These are phyloP conservation scores for Erysimum pusillum DNA, from an alignment of 441 rosid species.

Conservation along the genomic window DNA sequence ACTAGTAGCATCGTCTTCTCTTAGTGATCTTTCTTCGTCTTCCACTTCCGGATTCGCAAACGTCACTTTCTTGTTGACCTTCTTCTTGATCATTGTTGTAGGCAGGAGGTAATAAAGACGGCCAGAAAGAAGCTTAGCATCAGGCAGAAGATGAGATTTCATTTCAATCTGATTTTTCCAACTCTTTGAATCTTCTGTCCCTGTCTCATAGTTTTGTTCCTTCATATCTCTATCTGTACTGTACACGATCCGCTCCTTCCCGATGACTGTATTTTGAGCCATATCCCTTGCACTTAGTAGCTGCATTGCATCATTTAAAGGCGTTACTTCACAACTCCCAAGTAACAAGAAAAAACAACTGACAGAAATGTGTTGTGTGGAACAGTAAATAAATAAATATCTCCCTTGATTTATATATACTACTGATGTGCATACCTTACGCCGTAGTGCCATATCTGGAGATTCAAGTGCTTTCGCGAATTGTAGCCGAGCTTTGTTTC, in stretches of 20 bases:
- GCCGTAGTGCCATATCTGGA: conserved; percentile 81
- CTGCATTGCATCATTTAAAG: conserved; percentile 52
- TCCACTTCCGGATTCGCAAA: conserved; percentile 62
- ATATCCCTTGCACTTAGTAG: conserved; percentile 91
- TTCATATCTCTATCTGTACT: conserved; percentile 84
- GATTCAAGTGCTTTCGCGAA: conserved; percentile 72
- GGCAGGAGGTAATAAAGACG: conserved; percentile 66
- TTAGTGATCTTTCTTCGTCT: conserved; percentile 36
- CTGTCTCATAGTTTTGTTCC: conserved; percentile 90
- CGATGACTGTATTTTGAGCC: conserved; percentile 91
- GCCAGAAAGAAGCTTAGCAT: conserved; percentile 58
- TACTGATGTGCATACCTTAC: conserved; percentile 52
- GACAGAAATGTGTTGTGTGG: background rate
- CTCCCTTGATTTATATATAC: no score
- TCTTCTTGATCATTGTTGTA: conserved; percentile 31
- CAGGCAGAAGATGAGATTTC: conserved; percentile 55
- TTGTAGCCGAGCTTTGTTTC: conserved; percentile 78
- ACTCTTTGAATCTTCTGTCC: conserved; percentile 82
- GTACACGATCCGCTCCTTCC: conserved; percentile 88
- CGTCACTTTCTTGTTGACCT: conserved; percentile 56
- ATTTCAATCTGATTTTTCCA: conserved; percentile 71
- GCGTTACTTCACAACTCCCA: conserved; percentile 14
- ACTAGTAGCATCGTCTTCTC: conserved; percentile 13
- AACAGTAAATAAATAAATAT: background rate
- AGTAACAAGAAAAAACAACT: conserved; percentile 1